phyloP scores from a whole-genome alignment of 495 filamentous ascomycete genomes.

The Penicillium cosmopolitanum region DNA sequence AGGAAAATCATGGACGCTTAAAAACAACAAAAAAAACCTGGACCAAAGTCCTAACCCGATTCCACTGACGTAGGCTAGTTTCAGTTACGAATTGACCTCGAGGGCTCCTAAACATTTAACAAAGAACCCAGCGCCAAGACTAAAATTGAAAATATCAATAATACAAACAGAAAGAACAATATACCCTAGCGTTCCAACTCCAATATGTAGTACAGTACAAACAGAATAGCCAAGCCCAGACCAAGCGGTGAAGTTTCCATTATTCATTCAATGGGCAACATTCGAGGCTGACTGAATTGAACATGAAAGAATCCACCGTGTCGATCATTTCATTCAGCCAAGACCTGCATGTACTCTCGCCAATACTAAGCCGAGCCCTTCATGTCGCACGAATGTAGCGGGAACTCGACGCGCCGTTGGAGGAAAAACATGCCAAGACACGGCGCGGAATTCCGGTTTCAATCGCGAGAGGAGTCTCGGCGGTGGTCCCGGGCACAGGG shows the following conservation, averaged over 20 bases:
- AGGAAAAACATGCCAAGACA: neutral
- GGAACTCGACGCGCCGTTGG: no score
- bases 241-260: conserved; percentile 2
- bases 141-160: no score
- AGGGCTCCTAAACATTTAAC: no score
- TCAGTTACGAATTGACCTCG: no score
- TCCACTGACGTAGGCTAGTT: no score
- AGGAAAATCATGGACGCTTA: no score
- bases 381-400: neutral
- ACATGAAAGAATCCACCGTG: neutral
- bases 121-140: no score
- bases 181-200: no score
- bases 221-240: neutral
- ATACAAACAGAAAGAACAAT: neutral
- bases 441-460: neutral
- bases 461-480: neutral
- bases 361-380: neutral
- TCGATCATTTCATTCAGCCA: neutral
- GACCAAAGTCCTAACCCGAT: no score
- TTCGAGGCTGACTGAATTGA: neutral
- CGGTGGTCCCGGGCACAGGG: neutral
- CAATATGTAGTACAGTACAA: neutral
- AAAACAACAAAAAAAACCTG: no score
- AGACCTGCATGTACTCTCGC: neutral
- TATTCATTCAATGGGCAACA: neutral